Evolutionary conservation across 2,329 filamentous ascomycete genomes (phyloP), one percentile per base, ranked within the genome.

Genomic region (Nemania sp.): DNA sequence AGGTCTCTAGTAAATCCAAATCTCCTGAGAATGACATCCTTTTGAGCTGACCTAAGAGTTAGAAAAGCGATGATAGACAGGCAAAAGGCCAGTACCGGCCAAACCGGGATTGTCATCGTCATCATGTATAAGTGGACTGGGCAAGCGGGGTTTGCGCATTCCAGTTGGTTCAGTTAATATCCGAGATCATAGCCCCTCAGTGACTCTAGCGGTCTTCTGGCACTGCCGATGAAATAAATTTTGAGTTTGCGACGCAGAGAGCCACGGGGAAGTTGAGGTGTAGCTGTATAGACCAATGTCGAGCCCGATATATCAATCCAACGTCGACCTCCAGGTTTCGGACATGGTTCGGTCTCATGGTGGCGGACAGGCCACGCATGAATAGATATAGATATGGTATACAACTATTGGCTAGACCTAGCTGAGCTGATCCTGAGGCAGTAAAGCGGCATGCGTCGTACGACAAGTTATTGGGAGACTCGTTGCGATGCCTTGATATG

Each of bases 51-150:
- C 10, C 45, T 70, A 1, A 76, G 59, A 3, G 68, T 22, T 1
- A 76, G 32, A 55, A 75, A 73, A 15, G 67, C 67, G 58, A 73
- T 41, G 18, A 75, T 32, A 29, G 74, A 72, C 18, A 77, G 11
- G 26, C 63, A 52, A 20, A 75, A 18, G 13, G 67, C 73, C 8
- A 74, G 62, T 24, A 65, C 61, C 10, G 70, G 60, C 75, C 73
- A 77, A 35, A 72, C 26, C 13, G 63, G 15, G 52, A 54, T 27
- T 35, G 53, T 29, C 3, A 64, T 15, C 15, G 60, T 60, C 73
- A 75, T 75, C 20, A 5, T 70, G 43, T 53, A 22, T 58, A 47
- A 5, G 29, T 6, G 22, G 24, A 57, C 11, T 54, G 41, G 41
- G 27, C 20, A 4, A 27, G 22, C 11, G 29, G 35, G 41, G 27